Conservation (phyloP, 768 basidiomycete genomes). For the Tricholoma bakamatsutake region DNA sequence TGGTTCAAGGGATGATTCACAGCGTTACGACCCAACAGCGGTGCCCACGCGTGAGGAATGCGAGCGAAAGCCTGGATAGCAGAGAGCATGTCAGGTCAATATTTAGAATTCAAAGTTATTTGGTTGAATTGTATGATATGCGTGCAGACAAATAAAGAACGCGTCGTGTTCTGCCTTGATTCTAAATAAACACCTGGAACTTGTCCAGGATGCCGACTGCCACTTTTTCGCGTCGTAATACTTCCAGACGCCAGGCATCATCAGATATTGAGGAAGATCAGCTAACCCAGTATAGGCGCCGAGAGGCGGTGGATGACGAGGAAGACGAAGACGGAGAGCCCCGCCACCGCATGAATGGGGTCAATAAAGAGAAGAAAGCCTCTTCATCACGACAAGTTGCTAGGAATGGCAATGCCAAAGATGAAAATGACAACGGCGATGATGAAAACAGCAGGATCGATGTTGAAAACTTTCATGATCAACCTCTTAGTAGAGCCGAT, state of each 20-base stretch:
- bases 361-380: conserved; percentile 30
- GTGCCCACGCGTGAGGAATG: conserved; percentile 21
- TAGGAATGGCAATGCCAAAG: conserved; percentile 12
- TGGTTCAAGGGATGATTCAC: conserved; percentile 1
- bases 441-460: conserved; percentile 53
- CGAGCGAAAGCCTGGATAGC: conserved; percentile 29
- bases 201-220: conserved; percentile 31
- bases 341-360: conserved; percentile 16
- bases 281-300: conserved; percentile 25
- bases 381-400: conserved; percentile 11
- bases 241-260: conserved; percentile 39
- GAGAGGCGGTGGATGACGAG: conserved; percentile 29
- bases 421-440: conserved; percentile 25
- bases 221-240: conserved; percentile 33
- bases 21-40: conserved; percentile 17
- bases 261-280: conserved; percentile 58
- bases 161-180: conserved; percentile 21
- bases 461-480: conserved; percentile 55
- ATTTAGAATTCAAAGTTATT: background rate
- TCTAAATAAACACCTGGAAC: background rate
- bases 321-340: conserved; percentile 40
- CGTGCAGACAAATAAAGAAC: conserved; percentile 22
- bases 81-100: conserved; percentile 30
- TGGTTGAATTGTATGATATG: background rate
- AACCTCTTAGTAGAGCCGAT: conserved; percentile 56